Evolutionary conservation across 192 early-diverging fungal species (phyloP).

Genomic region (Backusella macrospora): DNA sequence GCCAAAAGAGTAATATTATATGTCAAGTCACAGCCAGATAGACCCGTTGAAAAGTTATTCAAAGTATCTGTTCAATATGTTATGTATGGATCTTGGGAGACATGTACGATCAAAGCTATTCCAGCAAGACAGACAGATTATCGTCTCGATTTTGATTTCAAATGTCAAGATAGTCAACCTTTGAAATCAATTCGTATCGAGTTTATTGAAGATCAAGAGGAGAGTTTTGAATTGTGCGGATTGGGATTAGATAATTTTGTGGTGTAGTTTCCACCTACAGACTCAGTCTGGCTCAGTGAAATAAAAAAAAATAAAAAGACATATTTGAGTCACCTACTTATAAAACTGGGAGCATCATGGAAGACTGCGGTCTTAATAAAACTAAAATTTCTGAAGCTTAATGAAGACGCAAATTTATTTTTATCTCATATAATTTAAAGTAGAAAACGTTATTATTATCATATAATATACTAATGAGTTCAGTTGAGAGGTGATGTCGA

Average conservation of each 20-base stretch:
- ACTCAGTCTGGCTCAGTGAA: neutral
- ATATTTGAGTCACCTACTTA: too few species aligned
- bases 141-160: slow-evolving; percentile 12
- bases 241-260: slow-evolving; percentile 29
- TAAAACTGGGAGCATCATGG: too few species aligned
- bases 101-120: neutral
- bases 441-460: too few species aligned
- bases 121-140: neutral
- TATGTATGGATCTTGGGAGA: slow-evolving; percentile 21
- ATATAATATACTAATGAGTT: too few species aligned
- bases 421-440: too few species aligned
- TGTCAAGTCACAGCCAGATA: neutral
- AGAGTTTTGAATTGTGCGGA: slow-evolving; percentile 27
- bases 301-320: neutral
- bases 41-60: slow-evolving; percentile 12
- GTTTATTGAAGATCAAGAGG: slow-evolving; percentile 14
- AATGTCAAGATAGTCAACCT: slow-evolving; percentile 1
- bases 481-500: too few species aligned
- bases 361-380: too few species aligned
- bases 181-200: slow-evolving; percentile 21
- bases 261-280: neutral
- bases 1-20: slow-evolving; percentile 17
- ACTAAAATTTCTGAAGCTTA: too few species aligned
- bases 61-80: slow-evolving; percentile 18
- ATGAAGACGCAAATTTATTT: too few species aligned